Base-by-base conservation (phyloP, 768 basidiomycete genomes). In the Pisolithus marmoratus region DNA sequence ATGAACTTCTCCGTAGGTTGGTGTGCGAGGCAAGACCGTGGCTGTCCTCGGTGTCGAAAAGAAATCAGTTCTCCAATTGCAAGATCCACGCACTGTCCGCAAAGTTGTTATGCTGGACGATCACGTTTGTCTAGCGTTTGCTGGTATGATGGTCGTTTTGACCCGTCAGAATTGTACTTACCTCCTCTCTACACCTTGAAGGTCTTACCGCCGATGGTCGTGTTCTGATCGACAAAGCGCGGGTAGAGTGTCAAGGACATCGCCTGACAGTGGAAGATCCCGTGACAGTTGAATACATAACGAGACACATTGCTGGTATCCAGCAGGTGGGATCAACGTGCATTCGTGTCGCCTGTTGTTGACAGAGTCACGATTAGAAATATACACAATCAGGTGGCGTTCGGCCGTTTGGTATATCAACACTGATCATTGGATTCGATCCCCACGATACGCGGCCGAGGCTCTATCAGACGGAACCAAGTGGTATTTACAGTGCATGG, bases 351-450 rank as follows among this genome's bases (percentile, higher is more conserved):
- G 22, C 22, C 38, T 50, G 41, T 42, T 19, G 15, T 37, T 47
- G 38, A 23, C 17, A 15, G 19, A 36, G 22, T 31, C 50, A 31
- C 29, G 42, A 26, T 9, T 61, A 95, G 93, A 82, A 84, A 68
- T 98, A 98, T 73, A 98, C 96, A 14, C 96, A 99, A 78, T 96
- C 94, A 11, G 96, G 96, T 56, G 96, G 96, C 76, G 94, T 96
- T 48, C 81, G 96, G 52, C 96, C 96, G 24, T 99, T 99, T 63
- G 96, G 96, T 59, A 94, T 98, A 60, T 94, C 95, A 14, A 97
- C 94, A 9, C 80, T 99, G 46, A 89, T 99, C 56, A 83, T 97
- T 57, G 96, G 96, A 42, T 99, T 98, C 67, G 95, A 99, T 67
- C 95, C 94, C 19, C 75, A 95, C 67, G 94, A 95, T 63, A 78